These are phyloP conservation scores for Exobasidium rhododendri DNA, from an alignment of 1,284 basidiomycete genomes.

Conservation along the genomic window DNA sequence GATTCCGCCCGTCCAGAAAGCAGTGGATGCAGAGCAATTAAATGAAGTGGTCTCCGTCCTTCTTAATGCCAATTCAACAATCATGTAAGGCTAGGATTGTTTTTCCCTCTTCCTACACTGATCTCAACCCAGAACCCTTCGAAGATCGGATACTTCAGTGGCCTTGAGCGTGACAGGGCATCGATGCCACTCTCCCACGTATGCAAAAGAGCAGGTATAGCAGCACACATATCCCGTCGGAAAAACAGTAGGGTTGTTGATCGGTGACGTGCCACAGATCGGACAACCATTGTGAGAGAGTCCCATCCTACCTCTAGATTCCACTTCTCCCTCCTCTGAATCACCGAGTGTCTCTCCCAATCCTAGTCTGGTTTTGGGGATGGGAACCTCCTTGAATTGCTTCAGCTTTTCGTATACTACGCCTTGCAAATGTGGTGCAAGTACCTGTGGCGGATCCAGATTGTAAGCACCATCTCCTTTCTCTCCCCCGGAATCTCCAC, in stretches of 20 bases:
- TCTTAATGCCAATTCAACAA: background rate
- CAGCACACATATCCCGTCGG: slow-evolving; percentile 94
- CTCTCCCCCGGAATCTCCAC: slow-evolving; percentile 47
- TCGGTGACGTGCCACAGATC: slow-evolving; percentile 66
- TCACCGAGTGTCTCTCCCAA: slow-evolving; percentile 36
- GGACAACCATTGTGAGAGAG: slow-evolving; percentile 74
- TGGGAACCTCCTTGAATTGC: slow-evolving; percentile 21
- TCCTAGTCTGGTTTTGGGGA: slow-evolving; percentile 11
- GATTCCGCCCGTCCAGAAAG: background rate
- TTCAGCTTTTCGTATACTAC: slow-evolving; percentile 16
- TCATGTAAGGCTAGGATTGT: background rate
- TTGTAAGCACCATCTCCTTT: slow-evolving; percentile 1
- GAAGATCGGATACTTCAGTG: slow-evolving; percentile 64
- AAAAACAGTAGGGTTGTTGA: slow-evolving; percentile 84
- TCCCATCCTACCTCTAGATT: slow-evolving; percentile 9
- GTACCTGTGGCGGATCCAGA: slow-evolving; percentile 23
- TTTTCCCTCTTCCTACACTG: background rate
- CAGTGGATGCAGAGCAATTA: background rate
- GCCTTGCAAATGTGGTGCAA: slow-evolving; percentile 22
- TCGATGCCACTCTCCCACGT: slow-evolving; percentile 71
- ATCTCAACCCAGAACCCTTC: slow-evolving; percentile 72
- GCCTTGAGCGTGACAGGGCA: slow-evolving; percentile 85
- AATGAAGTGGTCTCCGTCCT: background rate
- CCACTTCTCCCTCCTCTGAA: slow-evolving; percentile 4
- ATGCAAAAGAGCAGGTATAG: slow-evolving; percentile 84